Conservation (phyloP, 2,329 filamentous ascomycete genomes). For the Pseudocercospora vitis region DNA sequence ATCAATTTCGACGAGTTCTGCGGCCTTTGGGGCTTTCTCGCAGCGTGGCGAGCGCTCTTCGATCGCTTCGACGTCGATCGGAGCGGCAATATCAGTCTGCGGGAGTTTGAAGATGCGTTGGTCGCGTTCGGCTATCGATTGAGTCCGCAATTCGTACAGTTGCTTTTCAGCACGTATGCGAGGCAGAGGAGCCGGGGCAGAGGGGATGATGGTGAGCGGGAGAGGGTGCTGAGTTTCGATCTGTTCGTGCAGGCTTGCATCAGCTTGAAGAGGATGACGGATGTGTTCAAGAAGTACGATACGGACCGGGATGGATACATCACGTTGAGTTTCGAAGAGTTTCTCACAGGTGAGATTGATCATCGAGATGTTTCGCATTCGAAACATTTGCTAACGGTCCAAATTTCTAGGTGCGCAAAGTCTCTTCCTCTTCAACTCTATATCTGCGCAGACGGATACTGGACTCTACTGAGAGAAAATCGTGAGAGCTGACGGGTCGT, state of each 20-base stretch:
- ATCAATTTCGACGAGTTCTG: conserved; percentile 97
- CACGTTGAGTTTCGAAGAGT: conserved; percentile 56
- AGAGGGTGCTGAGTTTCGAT: conserved; percentile 65
- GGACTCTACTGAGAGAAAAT: conserved; percentile 47
- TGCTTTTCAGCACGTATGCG: conserved; percentile 88
- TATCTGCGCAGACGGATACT: conserved; percentile 52
- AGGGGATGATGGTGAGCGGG: conserved; percentile 40
- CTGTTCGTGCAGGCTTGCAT: conserved; percentile 98
- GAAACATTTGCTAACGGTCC: conserved; percentile 29
- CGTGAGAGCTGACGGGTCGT: conserved; percentile 20
- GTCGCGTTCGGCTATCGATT: conserved; percentile 90
- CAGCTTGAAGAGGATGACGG: conserved; percentile 95
- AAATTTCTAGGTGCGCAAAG: conserved; percentile 53
- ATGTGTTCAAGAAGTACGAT: conserved; percentile 98
- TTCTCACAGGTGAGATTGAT: conserved; percentile 18
- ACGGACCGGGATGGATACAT: conserved; percentile 90
- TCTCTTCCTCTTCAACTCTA: conserved; percentile 56
- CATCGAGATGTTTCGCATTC: not conserved
- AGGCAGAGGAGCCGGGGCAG: conserved; percentile 38
- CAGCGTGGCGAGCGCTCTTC: conserved; percentile 90
- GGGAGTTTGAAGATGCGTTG: conserved; percentile 87
- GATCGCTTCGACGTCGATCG: conserved; percentile 87
- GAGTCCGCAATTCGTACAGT: conserved; percentile 75
- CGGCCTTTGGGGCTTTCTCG: conserved; percentile 92
- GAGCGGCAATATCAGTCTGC: conserved; percentile 74